Evolutionary conservation across 345 rosid species (phyloP).

Genomic region (Linum lewisii): DNA sequence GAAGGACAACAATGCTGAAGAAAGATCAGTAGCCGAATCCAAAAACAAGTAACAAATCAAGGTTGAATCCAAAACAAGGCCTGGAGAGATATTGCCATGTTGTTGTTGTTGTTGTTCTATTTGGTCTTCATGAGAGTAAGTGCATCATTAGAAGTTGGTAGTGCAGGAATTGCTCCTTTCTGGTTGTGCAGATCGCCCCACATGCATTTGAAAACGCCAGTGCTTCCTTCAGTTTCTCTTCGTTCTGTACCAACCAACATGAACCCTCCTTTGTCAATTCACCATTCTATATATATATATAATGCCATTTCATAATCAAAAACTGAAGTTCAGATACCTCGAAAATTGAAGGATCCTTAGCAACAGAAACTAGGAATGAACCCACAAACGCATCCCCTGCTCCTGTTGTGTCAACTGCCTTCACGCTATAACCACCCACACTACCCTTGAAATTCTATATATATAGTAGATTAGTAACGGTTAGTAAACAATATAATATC

Average conservation of each 20-base stretch:
- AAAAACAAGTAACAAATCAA: too few relatives aligned
- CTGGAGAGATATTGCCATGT: too few relatives aligned
- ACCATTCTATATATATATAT: too few relatives aligned
- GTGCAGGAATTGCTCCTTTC: conserved; percentile 61
- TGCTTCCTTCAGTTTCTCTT: conserved; percentile 39
- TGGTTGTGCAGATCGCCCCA: conserved; percentile 60
- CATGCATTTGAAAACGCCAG: conserved; percentile 50
- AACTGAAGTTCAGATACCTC: conserved; percentile 7
- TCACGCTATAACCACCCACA: not conserved
- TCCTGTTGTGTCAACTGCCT: conserved; percentile 2
- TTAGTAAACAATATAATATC: not conserved
- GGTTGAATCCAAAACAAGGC: too few relatives aligned
- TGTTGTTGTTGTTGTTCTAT: not conserved
- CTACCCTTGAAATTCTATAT: not conserved
- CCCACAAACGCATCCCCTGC: conserved; percentile 3
- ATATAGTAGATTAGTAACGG: not conserved
- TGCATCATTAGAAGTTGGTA: conserved; percentile 39
- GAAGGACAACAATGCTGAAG: too few relatives aligned
- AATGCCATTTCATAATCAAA: too few relatives aligned
- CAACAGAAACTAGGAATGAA: conserved; percentile 16
- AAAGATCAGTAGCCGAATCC: too few relatives aligned
- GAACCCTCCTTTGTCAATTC: too few relatives aligned
- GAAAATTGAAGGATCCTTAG: conserved; percentile 27
- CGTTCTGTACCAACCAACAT: conserved; percentile 22
- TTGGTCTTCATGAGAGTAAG: conserved; percentile 32